A percentile compares a stretch with the other conserved stretches of the same genome.
Evolutionary conservation across 805 yeast species (phyloP).

Genomic region (Tetrapisispora phaffii): DNA sequence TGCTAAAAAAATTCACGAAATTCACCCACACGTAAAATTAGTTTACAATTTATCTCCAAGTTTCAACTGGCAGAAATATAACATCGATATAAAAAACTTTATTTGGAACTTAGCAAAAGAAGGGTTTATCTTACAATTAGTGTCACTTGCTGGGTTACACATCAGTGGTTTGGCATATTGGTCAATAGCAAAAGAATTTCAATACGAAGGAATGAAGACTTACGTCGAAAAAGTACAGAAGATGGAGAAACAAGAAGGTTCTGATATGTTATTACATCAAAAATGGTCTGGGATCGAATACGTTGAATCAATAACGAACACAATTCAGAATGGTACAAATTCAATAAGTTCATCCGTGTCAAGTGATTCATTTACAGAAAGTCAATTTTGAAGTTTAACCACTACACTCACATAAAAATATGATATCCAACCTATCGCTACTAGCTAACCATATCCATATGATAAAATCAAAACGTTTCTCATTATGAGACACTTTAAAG

Average conservation of each 20-base stretch:
- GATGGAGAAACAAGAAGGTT: slow-evolving; percentile 35
- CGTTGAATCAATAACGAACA: slow-evolving; percentile 35
- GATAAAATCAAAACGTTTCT: too few relatives aligned
- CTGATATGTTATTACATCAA: slow-evolving; percentile 51
- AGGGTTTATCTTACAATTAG: slow-evolving; percentile 51
- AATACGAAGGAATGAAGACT: slow-evolving; percentile 47
- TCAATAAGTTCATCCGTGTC: slow-evolving; percentile 33
- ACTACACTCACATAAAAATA: too few relatives aligned
- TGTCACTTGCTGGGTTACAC: slow-evolving; percentile 53
- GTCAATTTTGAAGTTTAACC: slow-evolving; percentile 11
- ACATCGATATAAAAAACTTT: slow-evolving; percentile 37
- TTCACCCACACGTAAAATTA: slow-evolving; percentile 43
- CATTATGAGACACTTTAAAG: too few relatives aligned
- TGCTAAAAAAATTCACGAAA: slow-evolving; percentile 37
- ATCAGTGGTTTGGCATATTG: slow-evolving; percentile 42
- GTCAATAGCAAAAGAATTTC: slow-evolving; percentile 41
- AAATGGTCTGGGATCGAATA: slow-evolving; percentile 57
- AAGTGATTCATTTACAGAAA: slow-evolving; percentile 38
- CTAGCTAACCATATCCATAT: too few relatives aligned
- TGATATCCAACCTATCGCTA: too few relatives aligned
- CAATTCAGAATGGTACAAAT: slow-evolving; percentile 36
- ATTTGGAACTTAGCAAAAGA: slow-evolving; percentile 45
- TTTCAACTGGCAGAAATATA: slow-evolving; percentile 50
- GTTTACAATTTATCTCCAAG: slow-evolving; percentile 55
- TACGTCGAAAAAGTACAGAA: slow-evolving; percentile 45